Conservation (phyloP, 768 basidiomycete species). For the Gloeophyllum trabeum region DNA sequence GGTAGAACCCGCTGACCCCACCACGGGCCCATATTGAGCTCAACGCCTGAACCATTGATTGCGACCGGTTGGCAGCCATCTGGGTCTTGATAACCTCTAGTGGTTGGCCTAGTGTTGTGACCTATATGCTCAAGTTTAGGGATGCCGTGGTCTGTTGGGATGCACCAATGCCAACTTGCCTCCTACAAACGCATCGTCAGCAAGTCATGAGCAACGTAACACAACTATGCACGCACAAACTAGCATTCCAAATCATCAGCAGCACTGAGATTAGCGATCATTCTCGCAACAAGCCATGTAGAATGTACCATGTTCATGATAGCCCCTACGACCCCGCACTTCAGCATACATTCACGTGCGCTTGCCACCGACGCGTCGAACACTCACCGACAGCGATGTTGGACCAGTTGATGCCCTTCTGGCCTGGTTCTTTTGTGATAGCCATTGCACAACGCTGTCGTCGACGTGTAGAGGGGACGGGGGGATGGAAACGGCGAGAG, state of each 20-base stretch:
- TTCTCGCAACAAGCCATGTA: too few relatives aligned
- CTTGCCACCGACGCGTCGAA: too few relatives aligned
- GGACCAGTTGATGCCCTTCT: conserved; percentile 88
- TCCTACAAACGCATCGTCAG: conserved; percentile 35
- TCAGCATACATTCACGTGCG: too few relatives aligned
- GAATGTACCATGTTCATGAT: conserved; percentile 94
- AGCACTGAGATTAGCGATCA: too few relatives aligned
- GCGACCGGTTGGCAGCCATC: conserved; percentile 95
- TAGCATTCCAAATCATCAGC: too few relatives aligned
- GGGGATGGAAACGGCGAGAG: conserved; percentile 6
- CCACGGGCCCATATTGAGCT: conserved; percentile 87
- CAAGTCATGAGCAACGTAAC: conserved; percentile 12
- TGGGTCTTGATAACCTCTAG: conserved; percentile 98
- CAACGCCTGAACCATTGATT: conserved; percentile 82
- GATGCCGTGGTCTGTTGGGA: not conserved
- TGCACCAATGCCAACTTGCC: conserved; percentile 36
- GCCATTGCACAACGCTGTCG: conserved; percentile 63
- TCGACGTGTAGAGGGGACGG: conserved; percentile 3
- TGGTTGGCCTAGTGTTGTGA: conserved; percentile 96
- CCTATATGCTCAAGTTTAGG: too few relatives aligned
- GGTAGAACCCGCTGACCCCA: conserved; percentile 84
- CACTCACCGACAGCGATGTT: conserved; percentile 96
- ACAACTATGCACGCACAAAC: conserved; percentile 21
- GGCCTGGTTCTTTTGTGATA: conserved; percentile 77
- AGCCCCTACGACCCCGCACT: conserved; percentile 72